Evolutionary conservation across 768 basidiomycete species (phyloP), one percentile per base, ranked within the genome.

Genomic region (Favolaschia claudopus): DNA sequence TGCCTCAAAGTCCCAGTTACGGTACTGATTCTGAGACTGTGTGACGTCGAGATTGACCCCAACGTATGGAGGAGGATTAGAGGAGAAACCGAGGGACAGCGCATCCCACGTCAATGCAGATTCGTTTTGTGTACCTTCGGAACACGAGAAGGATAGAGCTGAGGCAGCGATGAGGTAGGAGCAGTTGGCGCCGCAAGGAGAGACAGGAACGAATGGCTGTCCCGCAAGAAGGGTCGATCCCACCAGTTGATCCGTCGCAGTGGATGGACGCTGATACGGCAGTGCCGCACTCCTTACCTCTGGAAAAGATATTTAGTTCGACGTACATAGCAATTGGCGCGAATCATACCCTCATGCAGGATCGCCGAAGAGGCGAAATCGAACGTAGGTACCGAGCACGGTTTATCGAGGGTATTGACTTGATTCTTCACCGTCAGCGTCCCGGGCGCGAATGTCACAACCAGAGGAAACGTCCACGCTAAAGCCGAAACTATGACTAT

Each of bases 391-490:
- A 56, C 28, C 10, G 27, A 13, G 22, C 55, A 56, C 6, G 17
- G 6, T 5, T 15, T 36, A 2, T 22, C 20, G 19, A n/a, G 15
- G 37, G 55, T 48, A 4, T 4, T 8, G 15, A 10, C 22, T 25
- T 14, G 22, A 15, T 10, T 47, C 13, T 31, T 5, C 6, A 56
- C 55, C 44, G 44, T 46, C 28, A 56, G 22, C 27, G 55, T 56
- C 17, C 55, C 55, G 22, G 55, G 55, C 17, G 45, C 45, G 14
- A 56, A 56, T 8, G 55, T 56, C 25, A 47, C 44, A 15, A 56
- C 37, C 22, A 56, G 37, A 7, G 45, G 54, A 15, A 56, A 56
- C n/a, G 45, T 36, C 33, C 36, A 47, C 12, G 45, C 36, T 17
- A 47, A 20, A 29, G 28, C 45, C 12, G 22, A 25, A 14, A 56